Conservation (phyloP, 75 land plant genomes). For the Sequoiadendron giganteum region DNA sequence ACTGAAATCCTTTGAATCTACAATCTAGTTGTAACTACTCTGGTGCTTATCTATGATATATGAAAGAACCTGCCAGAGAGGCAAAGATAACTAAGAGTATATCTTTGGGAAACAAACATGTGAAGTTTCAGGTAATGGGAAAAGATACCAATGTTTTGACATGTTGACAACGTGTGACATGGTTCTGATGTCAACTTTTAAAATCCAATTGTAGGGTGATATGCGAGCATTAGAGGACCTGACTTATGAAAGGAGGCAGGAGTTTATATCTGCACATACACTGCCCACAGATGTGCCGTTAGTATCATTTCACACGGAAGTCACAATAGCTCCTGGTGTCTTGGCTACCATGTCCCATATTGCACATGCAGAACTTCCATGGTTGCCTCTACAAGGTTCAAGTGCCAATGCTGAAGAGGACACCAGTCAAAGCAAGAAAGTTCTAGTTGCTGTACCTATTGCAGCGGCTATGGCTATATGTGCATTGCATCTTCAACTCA, state of each 20-base stretch:
- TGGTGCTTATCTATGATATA: not conserved
- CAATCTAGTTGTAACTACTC: not conserved
- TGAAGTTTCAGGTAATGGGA: not conserved
- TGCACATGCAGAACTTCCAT: slow-evolving; percentile 95
- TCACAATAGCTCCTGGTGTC: slow-evolving; percentile 69
- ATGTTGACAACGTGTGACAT: not conserved
- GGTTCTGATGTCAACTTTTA: not conserved
- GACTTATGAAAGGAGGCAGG: slow-evolving; percentile 83
- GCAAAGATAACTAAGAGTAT: not conserved
- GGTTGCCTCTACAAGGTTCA: slow-evolving; percentile 27
- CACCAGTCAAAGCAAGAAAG: slow-evolving; percentile 36
- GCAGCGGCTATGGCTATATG: slow-evolving; percentile 98
- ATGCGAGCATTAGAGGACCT: slow-evolving; percentile 88
- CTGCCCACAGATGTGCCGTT: slow-evolving; percentile 79
- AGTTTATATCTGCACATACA: slow-evolving; percentile 65
- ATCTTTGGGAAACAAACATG: not conserved
- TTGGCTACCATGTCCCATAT: slow-evolving; percentile 86
- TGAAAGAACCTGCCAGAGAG: not conserved
- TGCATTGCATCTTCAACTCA: slow-evolving; percentile 74
- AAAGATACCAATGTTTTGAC: not conserved
- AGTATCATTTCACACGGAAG: slow-evolving; percentile 95
- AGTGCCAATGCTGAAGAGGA: slow-evolving; percentile 19
- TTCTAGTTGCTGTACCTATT: slow-evolving; percentile 87
- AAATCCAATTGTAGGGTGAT: slow-evolving; percentile 67
- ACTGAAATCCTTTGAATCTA: not conserved